Evolutionary conservation across 2,329 filamentous ascomycete genomes (phyloP).

Genomic region (Aspergillus uvarum): DNA sequence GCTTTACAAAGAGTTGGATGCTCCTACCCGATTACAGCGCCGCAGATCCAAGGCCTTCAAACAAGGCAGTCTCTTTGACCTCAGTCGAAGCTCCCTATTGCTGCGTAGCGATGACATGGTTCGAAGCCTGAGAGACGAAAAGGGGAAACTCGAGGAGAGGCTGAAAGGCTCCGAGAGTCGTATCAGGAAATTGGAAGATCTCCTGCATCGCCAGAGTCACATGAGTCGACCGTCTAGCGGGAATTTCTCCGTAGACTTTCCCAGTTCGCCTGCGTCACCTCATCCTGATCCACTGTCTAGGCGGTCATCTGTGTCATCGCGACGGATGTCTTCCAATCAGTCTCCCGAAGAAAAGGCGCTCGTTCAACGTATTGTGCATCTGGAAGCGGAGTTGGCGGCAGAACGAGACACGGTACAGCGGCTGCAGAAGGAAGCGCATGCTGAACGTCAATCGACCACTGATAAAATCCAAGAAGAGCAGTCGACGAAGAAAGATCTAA

Average conservation of each 20-base stretch:
- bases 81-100: constrained; percentile 82
- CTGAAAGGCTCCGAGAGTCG: constrained; percentile 83
- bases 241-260: constrained; percentile 47
- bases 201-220: constrained; percentile 78
- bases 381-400: constrained; percentile 75
- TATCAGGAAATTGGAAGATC: constrained; percentile 84
- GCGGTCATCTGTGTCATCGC: constrained; percentile 60
- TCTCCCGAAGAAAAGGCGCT: constrained; percentile 61
- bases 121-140: constrained; percentile 77
- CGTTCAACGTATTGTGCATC: constrained; percentile 60
- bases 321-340: constrained; percentile 62
- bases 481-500: constrained; percentile 87
- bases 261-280: constrained; percentile 43
- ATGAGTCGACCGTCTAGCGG: constrained; percentile 54
- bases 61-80: constrained; percentile 90
- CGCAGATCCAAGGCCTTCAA: constrained; percentile 92
- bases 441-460: constrained; percentile 60
- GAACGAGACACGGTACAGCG: constrained; percentile 68
- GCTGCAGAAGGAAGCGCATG: constrained; percentile 69
- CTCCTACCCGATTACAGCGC: constrained; percentile 80
- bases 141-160: constrained; percentile 69
- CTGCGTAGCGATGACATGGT: constrained; percentile 83
- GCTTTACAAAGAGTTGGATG: constrained; percentile 74
- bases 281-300: constrained; percentile 49
- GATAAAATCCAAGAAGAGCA: constrained; percentile 77